Evolutionary conservation across 2,329 filamentous ascomycete genomes (phyloP).

Genomic region (Fusarium luffae): DNA sequence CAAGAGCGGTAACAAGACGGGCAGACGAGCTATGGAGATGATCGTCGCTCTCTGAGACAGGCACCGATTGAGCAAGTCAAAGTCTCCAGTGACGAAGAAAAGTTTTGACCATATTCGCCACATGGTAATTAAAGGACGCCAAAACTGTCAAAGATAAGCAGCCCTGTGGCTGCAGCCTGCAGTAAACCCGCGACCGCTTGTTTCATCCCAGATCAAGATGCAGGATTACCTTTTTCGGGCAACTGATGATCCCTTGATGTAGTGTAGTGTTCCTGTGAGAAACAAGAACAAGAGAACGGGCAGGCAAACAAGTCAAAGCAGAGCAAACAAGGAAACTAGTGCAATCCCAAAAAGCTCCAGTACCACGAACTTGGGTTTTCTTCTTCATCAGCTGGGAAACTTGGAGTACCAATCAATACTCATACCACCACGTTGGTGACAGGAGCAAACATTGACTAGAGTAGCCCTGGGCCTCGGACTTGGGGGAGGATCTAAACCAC

Average conservation of each 20-base stretch:
- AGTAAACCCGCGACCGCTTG: slow-evolving; percentile 23
- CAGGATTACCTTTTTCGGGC: slow-evolving; percentile 1
- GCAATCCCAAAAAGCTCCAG: slow-evolving; percentile 6
- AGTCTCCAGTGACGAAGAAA: neutral
- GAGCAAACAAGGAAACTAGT: slow-evolving; percentile 3
- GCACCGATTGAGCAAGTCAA: slow-evolving; percentile 10
- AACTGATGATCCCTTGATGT: neutral
- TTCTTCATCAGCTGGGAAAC: neutral
- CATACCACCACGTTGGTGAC: slow-evolving; percentile 7
- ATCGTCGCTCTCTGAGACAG: slow-evolving; percentile 33
- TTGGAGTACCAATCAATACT: slow-evolving; percentile 11
- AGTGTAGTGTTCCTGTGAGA: neutral
- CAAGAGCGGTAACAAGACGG: slow-evolving; percentile 14
- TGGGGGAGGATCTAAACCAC: slow-evolving; percentile 1
- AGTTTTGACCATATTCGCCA: slow-evolving; percentile 33
- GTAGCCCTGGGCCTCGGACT: slow-evolving; percentile 13
- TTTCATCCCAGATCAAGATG: slow-evolving; percentile 38
- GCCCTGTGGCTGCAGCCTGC: slow-evolving; percentile 4
- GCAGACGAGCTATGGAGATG: slow-evolving; percentile 5
- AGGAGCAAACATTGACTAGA: neutral
- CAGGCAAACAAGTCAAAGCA: neutral
- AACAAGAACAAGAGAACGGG: neutral
- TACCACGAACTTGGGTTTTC: slow-evolving; percentile 31
- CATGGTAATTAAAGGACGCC: slow-evolving; percentile 33
- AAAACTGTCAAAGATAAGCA: slow-evolving; percentile 37